Percentiles rank a stretch among this genome's conserved stretches.
Conservation (phyloP, 2,329 filamentous ascomycete genomes). For the Teratosphaeria destructans region DNA sequence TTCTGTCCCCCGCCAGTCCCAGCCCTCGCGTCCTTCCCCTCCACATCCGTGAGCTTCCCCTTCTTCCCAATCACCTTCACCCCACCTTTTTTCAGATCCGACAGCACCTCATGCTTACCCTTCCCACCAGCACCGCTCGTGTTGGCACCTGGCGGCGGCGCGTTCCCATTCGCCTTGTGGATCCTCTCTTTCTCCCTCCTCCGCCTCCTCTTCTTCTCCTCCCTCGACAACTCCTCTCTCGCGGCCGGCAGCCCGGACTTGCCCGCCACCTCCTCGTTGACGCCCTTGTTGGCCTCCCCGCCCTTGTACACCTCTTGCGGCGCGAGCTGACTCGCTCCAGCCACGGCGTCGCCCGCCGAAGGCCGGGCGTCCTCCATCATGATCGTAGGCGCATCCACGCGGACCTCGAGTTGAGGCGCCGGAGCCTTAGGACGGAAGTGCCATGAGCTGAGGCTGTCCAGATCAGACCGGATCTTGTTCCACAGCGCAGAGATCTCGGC, state of each 20-base stretch:
- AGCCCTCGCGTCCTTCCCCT: slow-evolving; percentile 59
- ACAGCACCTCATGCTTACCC: slow-evolving; percentile 48
- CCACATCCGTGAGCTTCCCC: slow-evolving; percentile 73
- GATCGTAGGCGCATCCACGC: slow-evolving; percentile 83
- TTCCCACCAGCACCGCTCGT: slow-evolving; percentile 40
- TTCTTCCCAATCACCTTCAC: slow-evolving; percentile 88
- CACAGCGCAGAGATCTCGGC: slow-evolving; percentile 73
- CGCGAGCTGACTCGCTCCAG: slow-evolving; percentile 63
- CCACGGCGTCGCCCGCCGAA: slow-evolving; percentile 64
- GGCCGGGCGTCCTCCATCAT: slow-evolving; percentile 93
- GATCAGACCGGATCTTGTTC: slow-evolving; percentile 66
- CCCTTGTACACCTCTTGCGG: slow-evolving; percentile 90
- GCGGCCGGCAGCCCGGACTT: slow-evolving; percentile 70
- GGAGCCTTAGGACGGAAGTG: slow-evolving; percentile 88
- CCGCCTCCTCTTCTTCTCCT: slow-evolving; percentile 64
- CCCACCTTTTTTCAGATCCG: slow-evolving; percentile 68
- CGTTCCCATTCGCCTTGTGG: slow-evolving; percentile 51
- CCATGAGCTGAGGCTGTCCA: slow-evolving; percentile 86
- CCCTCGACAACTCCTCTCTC: slow-evolving; percentile 74
- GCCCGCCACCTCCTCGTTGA: slow-evolving; percentile 56
- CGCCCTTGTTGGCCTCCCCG: slow-evolving; percentile 48
- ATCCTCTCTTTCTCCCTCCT: slow-evolving; percentile 73
- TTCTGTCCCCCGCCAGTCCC: slow-evolving; percentile 9
- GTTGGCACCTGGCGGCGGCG: slow-evolving; percentile 7
- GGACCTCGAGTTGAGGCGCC: slow-evolving; percentile 71